A percentile compares a stretch with the other conserved stretches of the same genome.
These are phyloP conservation scores for Shiraia bambusicola DNA, from an alignment of 2,329 filamentous ascomycete genomes.

Conservation along the genomic window DNA sequence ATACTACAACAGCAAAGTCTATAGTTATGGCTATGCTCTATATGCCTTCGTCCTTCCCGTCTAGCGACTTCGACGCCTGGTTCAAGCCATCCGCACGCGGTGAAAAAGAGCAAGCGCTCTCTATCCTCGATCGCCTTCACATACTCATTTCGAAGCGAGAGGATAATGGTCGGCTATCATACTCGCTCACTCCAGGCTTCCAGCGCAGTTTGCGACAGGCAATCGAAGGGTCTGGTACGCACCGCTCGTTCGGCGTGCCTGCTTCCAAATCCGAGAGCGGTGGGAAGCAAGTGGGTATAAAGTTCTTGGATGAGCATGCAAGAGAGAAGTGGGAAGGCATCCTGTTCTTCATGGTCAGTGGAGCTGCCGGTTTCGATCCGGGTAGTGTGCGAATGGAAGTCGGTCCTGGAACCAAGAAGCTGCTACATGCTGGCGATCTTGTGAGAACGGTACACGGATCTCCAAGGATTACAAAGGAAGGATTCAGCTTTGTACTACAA, in stretches of 20 bases:
- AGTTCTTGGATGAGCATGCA: constrained; percentile 81
- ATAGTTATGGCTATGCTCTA: constrained; percentile 96
- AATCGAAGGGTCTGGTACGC: constrained; percentile 80
- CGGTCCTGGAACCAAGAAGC: constrained; percentile 70
- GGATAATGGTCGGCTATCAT: constrained; percentile 65
- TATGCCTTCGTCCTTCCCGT: constrained; percentile 75
- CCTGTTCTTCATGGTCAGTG: constrained; percentile 89
- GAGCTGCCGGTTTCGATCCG: constrained; percentile 58
- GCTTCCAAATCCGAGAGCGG: constrained; percentile 63
- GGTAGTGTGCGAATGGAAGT: constrained; percentile 44
- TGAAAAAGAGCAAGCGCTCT: constrained; percentile 80
- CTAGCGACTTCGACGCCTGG: constrained; percentile 83
- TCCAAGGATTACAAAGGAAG: constrained; percentile 83
- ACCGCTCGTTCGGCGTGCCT: constrained; percentile 88
- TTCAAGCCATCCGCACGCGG: constrained; percentile 70
- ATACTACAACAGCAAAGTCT: constrained; percentile 70
- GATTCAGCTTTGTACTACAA: constrained; percentile 92
- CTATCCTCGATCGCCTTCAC: constrained; percentile 80
- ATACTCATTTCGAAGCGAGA: constrained; percentile 66
- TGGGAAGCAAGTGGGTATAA: constrained; percentile 65
- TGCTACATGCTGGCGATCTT: constrained; percentile 77
- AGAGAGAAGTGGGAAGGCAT: constrained; percentile 93
- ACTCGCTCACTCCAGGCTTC: constrained; percentile 80
- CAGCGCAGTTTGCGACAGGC: constrained; percentile 79
- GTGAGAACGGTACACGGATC: constrained; percentile 62